Percentiles rank a stretch among this genome's conserved stretches.
phyloP scores from a whole-genome alignment of 2,329 filamentous ascomycete species.

The Penicillium sp. region DNA sequence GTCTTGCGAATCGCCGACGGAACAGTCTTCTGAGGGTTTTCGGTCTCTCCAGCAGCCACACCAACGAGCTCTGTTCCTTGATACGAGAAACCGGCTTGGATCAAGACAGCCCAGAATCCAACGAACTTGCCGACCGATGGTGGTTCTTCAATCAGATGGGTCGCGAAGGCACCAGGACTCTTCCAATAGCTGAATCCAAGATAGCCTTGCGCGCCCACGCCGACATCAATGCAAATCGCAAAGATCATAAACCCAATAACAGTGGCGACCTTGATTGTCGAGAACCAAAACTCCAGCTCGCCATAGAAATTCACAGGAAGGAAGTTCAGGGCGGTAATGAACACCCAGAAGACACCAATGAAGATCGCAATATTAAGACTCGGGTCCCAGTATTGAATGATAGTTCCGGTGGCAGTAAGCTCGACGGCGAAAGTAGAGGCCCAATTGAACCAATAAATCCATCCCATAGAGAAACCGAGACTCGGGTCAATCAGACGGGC shows the following conservation, averaged over 20 bases:
- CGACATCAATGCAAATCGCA: constrained; percentile 74
- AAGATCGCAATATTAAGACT: constrained; percentile 70
- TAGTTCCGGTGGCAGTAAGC: constrained; percentile 72
- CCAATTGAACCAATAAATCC: constrained; percentile 84
- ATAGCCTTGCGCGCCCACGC: constrained; percentile 72
- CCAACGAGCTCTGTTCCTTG: constrained; percentile 74
- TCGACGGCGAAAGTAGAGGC: constrained; percentile 76
- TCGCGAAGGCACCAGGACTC: constrained; percentile 71
- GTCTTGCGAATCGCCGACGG: constrained; percentile 74
- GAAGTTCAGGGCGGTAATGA: constrained; percentile 73
- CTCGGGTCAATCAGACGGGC: constrained; percentile 74
- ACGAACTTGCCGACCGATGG: constrained; percentile 67
- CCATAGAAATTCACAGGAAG: constrained; percentile 75
- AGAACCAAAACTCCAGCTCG: constrained; percentile 80
- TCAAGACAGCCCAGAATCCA: constrained; percentile 61
- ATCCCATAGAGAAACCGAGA: constrained; percentile 77
- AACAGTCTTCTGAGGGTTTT: constrained; percentile 73
- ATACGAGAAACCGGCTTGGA: constrained; percentile 49
- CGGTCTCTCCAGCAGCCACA: constrained; percentile 76
- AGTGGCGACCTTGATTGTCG: constrained; percentile 76
- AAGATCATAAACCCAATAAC: constrained; percentile 79
- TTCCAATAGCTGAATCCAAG: constrained; percentile 76
- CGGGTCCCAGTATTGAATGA: constrained; percentile 75
- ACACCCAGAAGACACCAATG: constrained; percentile 73
- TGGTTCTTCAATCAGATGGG: constrained; percentile 63